Base-by-base conservation (phyloP, 768 basidiomycete genomes). In the Boletales sp. region DNA sequence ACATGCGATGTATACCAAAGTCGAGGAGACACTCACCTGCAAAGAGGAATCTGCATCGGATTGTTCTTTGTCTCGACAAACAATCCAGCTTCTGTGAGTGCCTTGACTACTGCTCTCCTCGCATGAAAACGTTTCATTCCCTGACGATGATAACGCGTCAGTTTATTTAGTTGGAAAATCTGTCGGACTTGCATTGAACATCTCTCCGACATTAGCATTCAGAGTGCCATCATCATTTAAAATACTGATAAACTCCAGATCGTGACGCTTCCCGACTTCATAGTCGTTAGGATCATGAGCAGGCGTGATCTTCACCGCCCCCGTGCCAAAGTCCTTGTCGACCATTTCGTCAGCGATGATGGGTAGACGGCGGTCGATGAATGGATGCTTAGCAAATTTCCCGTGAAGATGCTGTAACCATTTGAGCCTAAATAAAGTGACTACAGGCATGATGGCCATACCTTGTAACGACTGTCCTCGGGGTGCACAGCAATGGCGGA, bases 121-220 rank as follows among this genome's bases (percentile, higher is more conserved):
- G 87, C 92, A 65, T 96, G 93, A 82, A 97, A 98, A 39, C 96
- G 83, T 69, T 95, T 95, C 88, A 96, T 91, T n/a, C 95, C 94
- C 86, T 88, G 55, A 38, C 5, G 10, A 33, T 6, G 38, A 4
- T 32, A 17, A 17, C 44, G 2, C 11, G n/a, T 49, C 14, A 51
- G 25, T 37, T 28, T 34, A 11, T 17, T 15, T 14, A 15, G 17
- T 13, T 42, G 13, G 12, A 12, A 42, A 34, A 36, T 15, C 11
- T n/a, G 15, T 10, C 6, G 40, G 41, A 65, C 69, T 35, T 43
- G 79, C 87, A 72, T 86, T 74, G 72, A 91, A 96, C 46, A 72
- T 76, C 48, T 77, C 76, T 2, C 94, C 95, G 2, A 88, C 90
- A 63, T 94, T 94, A 25, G 76, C 83, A 64, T 97, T 98, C 66